Evolutionary conservation across 345 rosid genomes (phyloP).

Genomic region (Euphorbia tirucalli): DNA sequence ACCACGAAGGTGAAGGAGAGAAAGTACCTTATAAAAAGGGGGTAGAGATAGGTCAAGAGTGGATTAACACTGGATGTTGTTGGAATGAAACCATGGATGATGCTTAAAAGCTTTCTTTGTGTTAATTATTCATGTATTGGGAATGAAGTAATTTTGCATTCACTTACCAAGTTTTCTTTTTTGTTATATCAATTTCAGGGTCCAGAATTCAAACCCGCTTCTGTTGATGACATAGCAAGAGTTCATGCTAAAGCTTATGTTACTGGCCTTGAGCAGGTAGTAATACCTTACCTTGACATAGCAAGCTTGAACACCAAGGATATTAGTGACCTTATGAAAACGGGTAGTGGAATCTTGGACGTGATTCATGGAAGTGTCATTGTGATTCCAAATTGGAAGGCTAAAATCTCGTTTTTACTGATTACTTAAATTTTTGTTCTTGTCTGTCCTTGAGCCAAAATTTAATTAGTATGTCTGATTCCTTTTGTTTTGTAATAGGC

Average conservation of each 20-base stretch:
- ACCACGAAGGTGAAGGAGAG: background rate
- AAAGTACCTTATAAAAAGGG: background rate
- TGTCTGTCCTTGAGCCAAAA: background rate
- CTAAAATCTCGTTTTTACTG: too few species aligned
- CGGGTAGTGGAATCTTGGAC: too few species aligned
- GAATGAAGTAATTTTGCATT: background rate
- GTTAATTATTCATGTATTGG: background rate
- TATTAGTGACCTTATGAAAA: background rate
- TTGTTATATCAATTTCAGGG: constrained; percentile 60
- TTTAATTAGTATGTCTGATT: background rate
- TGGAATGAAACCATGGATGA: too few species aligned
- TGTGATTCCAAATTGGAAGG: background rate
- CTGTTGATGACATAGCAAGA: constrained; percentile 66
- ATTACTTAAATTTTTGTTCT: background rate
- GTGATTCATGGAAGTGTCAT: background rate
- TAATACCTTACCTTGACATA: constrained; percentile 6
- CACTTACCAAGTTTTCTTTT: background rate
- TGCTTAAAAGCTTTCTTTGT: background rate
- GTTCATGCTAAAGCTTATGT: constrained; percentile 81
- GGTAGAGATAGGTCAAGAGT: background rate
- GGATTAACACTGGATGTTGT: background rate
- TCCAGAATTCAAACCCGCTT: constrained; percentile 70
- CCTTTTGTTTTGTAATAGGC: constrained; percentile 46
- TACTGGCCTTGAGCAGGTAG: constrained; percentile 82
- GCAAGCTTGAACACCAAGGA: too few species aligned